Evolutionary conservation across 2,329 filamentous ascomycete species (phyloP), one percentile per base, ranked within the genome.

Genomic region (Penicillium sp.): DNA sequence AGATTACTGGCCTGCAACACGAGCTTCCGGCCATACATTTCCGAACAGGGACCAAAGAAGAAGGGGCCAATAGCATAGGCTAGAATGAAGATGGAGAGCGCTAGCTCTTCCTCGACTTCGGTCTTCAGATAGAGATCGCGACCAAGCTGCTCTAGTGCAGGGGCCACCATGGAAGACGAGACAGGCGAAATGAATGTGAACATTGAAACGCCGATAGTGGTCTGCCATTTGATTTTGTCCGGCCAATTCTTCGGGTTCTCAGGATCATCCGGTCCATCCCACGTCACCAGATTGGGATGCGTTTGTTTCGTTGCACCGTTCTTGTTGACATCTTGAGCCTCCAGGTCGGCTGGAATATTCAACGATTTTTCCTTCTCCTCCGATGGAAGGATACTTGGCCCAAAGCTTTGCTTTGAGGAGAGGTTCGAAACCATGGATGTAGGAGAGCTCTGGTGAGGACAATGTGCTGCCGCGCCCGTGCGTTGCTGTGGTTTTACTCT

Each of bases 121-220:
- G 3, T 51, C n/a, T 21, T 28, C 38, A 45, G 28, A 24, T 45
- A 16, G n/a, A 43, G 23, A 20, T 18, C 8, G 35, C 8, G 26
- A 28, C 26, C 26, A 5, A 28, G 26, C 8, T 28, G 26, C 26
- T 4, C 26, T 28, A 28, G 4, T 4, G 26, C 26, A 33, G 26
- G 26, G 26, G 26, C 26, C 26, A 28, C 8, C 26, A 33, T 33
- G 8, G 28, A 33, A 43, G 79, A 82, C 3, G 82, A 81, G 42
- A 85, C 79, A 0, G 83, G 81, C 14, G 81, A 81, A 56, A 84
- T 78, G 61, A 83, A 74, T 14, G 80, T 81, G 65, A 82, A 82
- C 47, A 72, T 66, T 0, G 81, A 75, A 30, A 82, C 68, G 59
- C 81, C 67, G 23, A 79, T 69, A 2, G 81, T 77, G 35, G 75